Percentiles rank a stretch among this genome's conserved stretches.
Conservation (phyloP, 208 protist species). For the Leishmania major region DNA sequence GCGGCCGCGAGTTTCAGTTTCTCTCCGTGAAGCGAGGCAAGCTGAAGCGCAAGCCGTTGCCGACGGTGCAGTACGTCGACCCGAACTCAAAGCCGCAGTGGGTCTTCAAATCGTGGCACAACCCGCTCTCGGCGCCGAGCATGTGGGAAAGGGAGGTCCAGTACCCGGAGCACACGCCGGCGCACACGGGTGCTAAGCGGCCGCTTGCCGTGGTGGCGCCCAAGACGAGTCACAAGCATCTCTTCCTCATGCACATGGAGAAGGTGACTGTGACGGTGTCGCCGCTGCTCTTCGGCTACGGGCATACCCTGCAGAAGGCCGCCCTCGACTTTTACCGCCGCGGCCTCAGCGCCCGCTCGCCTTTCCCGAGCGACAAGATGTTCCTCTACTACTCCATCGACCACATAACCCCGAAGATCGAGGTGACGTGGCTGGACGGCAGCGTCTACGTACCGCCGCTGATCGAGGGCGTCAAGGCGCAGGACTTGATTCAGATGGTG, state of each 20-base stretch:
- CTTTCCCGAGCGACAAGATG: conserved; percentile 88
- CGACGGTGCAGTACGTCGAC: conserved; percentile 82
- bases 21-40: conserved; percentile 73
- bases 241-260: conserved; percentile 92
- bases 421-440: conserved; percentile 90
- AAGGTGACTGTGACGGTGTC: conserved; percentile 86
- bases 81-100: conserved; percentile 77
- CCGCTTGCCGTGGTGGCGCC: conserved; percentile 84
- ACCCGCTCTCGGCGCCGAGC: conserved; percentile 62
- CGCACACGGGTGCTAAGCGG: conserved; percentile 85
- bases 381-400: conserved; percentile 91
- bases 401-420: conserved; percentile 82
- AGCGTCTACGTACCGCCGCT: conserved; percentile 84
- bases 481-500: conserved; percentile 91
- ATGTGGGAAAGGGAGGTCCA: conserved; percentile 93
- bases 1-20: conserved; percentile 84
- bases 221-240: conserved; percentile 73
- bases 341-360: conserved; percentile 73
- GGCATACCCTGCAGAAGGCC: conserved; percentile 83
- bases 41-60: conserved; percentile 80
- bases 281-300: conserved; percentile 86
- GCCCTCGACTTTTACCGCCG: conserved; percentile 90
- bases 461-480: conserved; percentile 76
- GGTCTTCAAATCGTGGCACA: conserved; percentile 93
- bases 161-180: conserved; percentile 88